Evolutionary conservation across 768 basidiomycete genomes (phyloP).

Genomic region (Lentinula boryana): DNA sequence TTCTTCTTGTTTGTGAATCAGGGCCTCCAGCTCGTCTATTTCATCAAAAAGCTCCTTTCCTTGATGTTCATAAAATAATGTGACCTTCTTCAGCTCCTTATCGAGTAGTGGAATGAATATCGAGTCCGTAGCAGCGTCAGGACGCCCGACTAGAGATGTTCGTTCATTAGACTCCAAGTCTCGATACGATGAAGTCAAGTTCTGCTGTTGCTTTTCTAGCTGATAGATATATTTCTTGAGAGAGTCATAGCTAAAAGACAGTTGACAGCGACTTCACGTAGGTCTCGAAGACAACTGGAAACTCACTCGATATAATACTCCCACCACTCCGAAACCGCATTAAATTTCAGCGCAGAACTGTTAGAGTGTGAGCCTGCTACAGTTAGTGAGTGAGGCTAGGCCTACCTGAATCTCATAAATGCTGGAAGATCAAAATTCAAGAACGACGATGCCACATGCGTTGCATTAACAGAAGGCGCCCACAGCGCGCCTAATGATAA

Average conservation of each 20-base stretch:
- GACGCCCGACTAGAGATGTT: slow-evolving; percentile 45
- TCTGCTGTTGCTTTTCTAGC: slow-evolving; percentile 71
- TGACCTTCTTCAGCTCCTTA: slow-evolving; percentile 77
- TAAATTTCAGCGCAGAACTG: slow-evolving; percentile 85
- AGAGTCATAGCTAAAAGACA: slow-evolving; percentile 60
- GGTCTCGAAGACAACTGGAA: neutral
- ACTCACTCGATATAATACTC: slow-evolving; percentile 85
- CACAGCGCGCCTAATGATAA: neutral
- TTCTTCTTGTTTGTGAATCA: slow-evolving; percentile 56
- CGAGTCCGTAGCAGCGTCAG: slow-evolving; percentile 37
- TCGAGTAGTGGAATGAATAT: slow-evolving; percentile 75
- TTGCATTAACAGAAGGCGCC: neutral
- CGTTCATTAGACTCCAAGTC: slow-evolving; percentile 67
- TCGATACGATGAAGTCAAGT: slow-evolving; percentile 21
- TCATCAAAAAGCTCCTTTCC: slow-evolving; percentile 67
- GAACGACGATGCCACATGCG: neutral
- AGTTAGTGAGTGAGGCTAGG: neutral
- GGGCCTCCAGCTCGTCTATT: slow-evolving; percentile 49
- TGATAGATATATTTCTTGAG: slow-evolving; percentile 85
- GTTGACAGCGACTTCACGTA: neutral
- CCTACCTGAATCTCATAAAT: slow-evolving; percentile 59
- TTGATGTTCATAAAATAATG: slow-evolving; percentile 71
- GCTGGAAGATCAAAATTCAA: neutral
- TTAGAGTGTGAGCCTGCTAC: neutral
- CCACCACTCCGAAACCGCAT: slow-evolving; percentile 90